Base-by-base conservation (phyloP, 1,284 basidiomycete species). In the Naganishia liquefaciens region DNA sequence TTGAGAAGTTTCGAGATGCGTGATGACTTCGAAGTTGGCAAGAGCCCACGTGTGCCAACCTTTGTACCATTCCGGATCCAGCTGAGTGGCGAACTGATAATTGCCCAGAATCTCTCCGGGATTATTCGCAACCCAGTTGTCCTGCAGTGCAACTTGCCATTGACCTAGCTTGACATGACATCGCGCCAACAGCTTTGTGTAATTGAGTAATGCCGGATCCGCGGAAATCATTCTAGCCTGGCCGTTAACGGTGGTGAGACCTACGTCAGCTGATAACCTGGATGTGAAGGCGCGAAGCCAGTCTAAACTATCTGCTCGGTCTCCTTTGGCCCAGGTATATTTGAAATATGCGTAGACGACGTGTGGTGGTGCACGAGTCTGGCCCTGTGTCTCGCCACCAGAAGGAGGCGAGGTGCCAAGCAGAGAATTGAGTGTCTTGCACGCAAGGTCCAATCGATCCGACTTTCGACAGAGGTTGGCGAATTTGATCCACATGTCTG, bases 41-140 rank as follows among this genome's bases (percentile, higher is more conserved):
- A 99, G 81, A 6, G 96, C 95, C 93, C 94, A 99, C 0, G 93
- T 94, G 76, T 99, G 95, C 95, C 95, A 98, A 19, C 95, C 96
- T 79, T 98, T 97, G 80, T 98, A 98, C 95, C 95, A 99, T 46
- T 84, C 84, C 6, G 89, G 86, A 76, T 99, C 96, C 68, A 93
- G 91, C 74, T 92, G 89, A 2, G 95, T 98, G 0, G 96, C 91
- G 42, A 89, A 82, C 62, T 86, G 83, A 79, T 96, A 99, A 30
- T 91, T 88, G 69, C 88, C 84, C 11, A 97, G 80, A 64, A 96
- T 92, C 47, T 89, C 88, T 49, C 87, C 85, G 33, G 90, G 86
- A 68, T 91, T 88, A 66, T 87, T 82, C 89, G 33, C 65, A 15
- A 57, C n/a, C 42, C 92, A 93, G 67, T 88, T 84, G 62, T 89